Base-by-base conservation (phyloP, 2,329 filamentous ascomycete species). In the Talaromyces atroroseus region DNA sequence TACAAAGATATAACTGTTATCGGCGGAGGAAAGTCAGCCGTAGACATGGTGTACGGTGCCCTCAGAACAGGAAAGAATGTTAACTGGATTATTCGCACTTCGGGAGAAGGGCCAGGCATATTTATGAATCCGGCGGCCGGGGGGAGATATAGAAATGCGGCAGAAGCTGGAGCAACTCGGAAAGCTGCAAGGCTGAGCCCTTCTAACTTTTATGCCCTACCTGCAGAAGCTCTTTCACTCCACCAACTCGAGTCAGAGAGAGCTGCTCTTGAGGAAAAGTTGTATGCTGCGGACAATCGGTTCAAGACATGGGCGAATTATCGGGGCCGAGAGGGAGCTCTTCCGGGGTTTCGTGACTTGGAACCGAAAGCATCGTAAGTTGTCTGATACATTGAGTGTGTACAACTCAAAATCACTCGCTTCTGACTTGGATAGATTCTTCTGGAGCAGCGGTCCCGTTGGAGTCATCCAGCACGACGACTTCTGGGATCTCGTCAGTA, bases 261-360 rank as follows among this genome's bases (percentile, higher is more conserved):
- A 42, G 44, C 52, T 12, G 38, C 18, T 40, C 52, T 54, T 4
- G 52, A 54, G 32, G 44, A 54, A 21, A 54, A 54, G 44, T 8
- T 54, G 29, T 48, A 49, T 40, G 52, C 52, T 23, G 52, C 44
- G 21, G 52, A 54, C 44, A 36, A 54, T 14, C 42, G 51, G 3
- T 54, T 54, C 51, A 54, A 54, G 42, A 29, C 51, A 8, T 48
- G 26, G 51, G 42, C 51, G 10, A 54, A 54, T 38, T 54, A 54
- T 20, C 51, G 32, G 3, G 44, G 29, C 4, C 44, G 51, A 38
- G 51, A 54, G 29, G 51, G 51, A 8, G 51, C 51, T 54, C 51
- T 54, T 5, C 51, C 51, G 11, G 51, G 51, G 6, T 54, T 54
- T 48, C 51, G 32, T 46, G 44, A 38, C 26, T 54, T 54, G 44